Evolutionary conservation across 306 rosid genomes (phyloP).

Genomic region (Vigna unguiculata): DNA sequence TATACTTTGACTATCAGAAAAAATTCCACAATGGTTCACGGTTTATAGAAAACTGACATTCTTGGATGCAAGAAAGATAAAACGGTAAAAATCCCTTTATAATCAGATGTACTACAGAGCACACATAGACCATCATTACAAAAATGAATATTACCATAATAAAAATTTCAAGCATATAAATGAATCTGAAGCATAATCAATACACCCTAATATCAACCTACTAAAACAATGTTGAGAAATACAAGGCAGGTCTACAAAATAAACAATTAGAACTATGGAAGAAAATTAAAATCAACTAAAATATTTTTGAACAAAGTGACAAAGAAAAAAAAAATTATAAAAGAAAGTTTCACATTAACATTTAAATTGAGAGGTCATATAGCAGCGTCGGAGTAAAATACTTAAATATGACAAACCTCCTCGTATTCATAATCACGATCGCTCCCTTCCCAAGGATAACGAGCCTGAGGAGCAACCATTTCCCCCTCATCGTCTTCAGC

Average conservation of each 20-base stretch:
- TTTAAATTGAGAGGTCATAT: slow-evolving; percentile 1
- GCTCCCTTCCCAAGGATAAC: slow-evolving; percentile 94
- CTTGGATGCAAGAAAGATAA: slow-evolving; percentile 10
- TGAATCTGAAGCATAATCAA: not conserved
- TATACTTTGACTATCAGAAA: not conserved
- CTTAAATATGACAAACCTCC: slow-evolving; percentile 60
- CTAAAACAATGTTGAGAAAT: not conserved
- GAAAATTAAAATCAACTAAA: slow-evolving; percentile 5
- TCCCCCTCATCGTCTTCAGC: slow-evolving; percentile 74
- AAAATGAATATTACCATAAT: not conserved
- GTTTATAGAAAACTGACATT: not conserved
- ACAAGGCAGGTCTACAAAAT: not conserved
- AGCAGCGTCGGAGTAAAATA: not conserved
- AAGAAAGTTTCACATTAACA: not conserved
- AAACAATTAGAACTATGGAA: not conserved
- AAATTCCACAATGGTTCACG: not conserved
- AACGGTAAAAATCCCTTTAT: not conserved
- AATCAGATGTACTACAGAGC: not conserved
- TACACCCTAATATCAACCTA: not conserved
- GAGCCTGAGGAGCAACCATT: slow-evolving; percentile 48
- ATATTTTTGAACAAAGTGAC: not conserved
- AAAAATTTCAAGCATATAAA: not conserved
- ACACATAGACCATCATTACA: not conserved
- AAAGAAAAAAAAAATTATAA: not conserved
- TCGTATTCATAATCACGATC: slow-evolving; percentile 88